These are phyloP conservation scores for Bertia moriformis DNA, from an alignment of 2,329 filamentous ascomycete species.

Conservation along the genomic window DNA sequence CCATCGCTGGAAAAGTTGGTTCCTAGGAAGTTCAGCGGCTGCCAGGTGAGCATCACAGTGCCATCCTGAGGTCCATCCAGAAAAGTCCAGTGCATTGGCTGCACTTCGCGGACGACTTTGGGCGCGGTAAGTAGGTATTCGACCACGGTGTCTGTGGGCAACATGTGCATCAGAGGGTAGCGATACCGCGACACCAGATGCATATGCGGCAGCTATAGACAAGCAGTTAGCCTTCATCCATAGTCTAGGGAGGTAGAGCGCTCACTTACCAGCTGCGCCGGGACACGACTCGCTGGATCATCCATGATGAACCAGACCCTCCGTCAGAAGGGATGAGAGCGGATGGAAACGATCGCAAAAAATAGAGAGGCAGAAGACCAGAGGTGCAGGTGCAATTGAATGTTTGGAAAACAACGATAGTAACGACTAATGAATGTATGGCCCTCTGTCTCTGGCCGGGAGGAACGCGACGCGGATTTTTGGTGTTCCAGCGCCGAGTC, in stretches of 20 bases:
- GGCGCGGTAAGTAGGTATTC: constrained; percentile 74
- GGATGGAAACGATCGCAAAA: too few relatives aligned
- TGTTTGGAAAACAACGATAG: too few relatives aligned
- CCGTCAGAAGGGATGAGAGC: not conserved
- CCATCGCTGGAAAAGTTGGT: constrained; percentile 79
- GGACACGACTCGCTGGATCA: not conserved
- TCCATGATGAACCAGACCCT: not conserved
- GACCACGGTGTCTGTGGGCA: constrained; percentile 64
- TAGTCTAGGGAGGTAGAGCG: not conserved
- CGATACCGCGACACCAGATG: constrained; percentile 75
- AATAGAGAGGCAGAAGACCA: too few relatives aligned
- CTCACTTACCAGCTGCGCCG: not conserved
- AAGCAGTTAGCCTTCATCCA: not conserved
- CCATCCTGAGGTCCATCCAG: constrained; percentile 71
- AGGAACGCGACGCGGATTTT: too few relatives aligned
- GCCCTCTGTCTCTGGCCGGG: too few relatives aligned
- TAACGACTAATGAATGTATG: too few relatives aligned
- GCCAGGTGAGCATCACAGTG: constrained; percentile 75
- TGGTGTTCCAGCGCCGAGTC: too few relatives aligned
- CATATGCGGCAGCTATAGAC: constrained; percentile 62
- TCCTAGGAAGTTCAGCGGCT: constrained; percentile 57
- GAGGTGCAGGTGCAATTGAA: too few relatives aligned
- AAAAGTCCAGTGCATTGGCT: constrained; percentile 87
- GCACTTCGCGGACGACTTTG: constrained; percentile 68
- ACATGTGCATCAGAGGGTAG: constrained; percentile 59